Evolutionary conservation across 768 basidiomycete genomes (phyloP), one percentile per base, ranked within the genome.

Genomic region (Podaxis sp.): DNA sequence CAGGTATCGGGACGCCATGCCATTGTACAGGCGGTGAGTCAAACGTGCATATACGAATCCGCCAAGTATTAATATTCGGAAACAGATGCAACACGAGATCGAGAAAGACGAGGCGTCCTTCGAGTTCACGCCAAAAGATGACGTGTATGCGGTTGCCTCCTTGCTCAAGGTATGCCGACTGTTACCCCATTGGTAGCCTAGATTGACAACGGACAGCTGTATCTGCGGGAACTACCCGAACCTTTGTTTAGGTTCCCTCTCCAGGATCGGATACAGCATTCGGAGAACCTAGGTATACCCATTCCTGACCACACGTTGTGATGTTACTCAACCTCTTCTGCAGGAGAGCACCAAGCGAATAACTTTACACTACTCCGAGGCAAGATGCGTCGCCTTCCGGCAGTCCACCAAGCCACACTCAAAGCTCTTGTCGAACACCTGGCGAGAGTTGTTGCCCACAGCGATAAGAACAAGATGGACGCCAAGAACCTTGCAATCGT

Each of bases 391-490:
- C 80, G 94, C 56, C 73, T 97, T 46, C 93, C 94, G 1, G 74
- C 85, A 2, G 85, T 96, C 41, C 95, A 96, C 68, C 91, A 94
- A 67, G 89, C 90, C 5, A 93, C 93, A 0, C 81, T 96, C 64
- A 90, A 85, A 66, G 85, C 87, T 8, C 70, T 96, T 27, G 73
- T 96, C 19, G 94, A 96, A 65, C 95, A 96, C 72, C 83, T 97
- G 17, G 78, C 88, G 2, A 82, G 88, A 13, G 86, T 97, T 13
- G 83, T 86, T 2, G 76, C 86, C 4, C 79, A 79, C 38, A 79
- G 80, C 22, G 86, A 88, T 27, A 87, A 83, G 71, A 97, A 96
- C 71, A 96, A 96, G 75, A 97, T 97, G 95, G 95, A 94, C 68
- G 80, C 88, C 2, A 94, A 89, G 79, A 97, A 96, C 70, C 78